Base-by-base conservation (phyloP, 352 stramenopile genomes). In the Pythium dissimile region DNA sequence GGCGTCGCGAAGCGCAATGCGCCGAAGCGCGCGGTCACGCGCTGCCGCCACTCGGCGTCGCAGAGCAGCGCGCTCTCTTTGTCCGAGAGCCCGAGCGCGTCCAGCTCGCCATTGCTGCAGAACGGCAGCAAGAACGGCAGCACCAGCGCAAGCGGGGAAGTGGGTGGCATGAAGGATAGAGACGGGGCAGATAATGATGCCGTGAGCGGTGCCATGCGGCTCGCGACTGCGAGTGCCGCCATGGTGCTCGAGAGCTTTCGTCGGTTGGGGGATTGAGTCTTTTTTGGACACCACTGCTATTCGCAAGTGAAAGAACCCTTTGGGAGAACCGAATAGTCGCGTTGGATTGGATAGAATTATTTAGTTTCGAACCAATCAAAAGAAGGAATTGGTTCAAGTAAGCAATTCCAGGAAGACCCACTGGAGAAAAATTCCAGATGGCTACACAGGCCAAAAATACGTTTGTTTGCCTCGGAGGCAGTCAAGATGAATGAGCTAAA, bases 11-110 rank as follows among this genome's bases (percentile, higher is more conserved):
- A 88, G 20, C 78, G 76, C 18, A 80, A 49, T 11, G 74, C 51
- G 6, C 82, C 79, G 38, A 83, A 91, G 44, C 62, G 62, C 16
- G 63, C 62, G 20, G 81, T 52, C 12, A 85, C 72, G 15, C 82
- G 81, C 27, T 82, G 58, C 7, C 72, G 71, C 81, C 81, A 92
- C 64, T 92, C 81, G 39, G 54, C 48, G 48, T 92, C 80, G 39
- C 82, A 87, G 11, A 75, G 52, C 16, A 27, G 20, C 0, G 56
- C 64, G 26, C 72, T 69, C 53, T 86, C 77, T 15, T 23, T 54
- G 20, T 78, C 78, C n/a, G 84, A 63, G 18, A 87, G 72, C 9
- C 70, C 65, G 16, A 92, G 41, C 2, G 34, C 26, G 20, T 75
- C 62, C 10, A 92, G 75, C 46, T 88, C 75, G 5, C 34, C 15